Evolutionary conservation across 768 basidiomycete genomes (phyloP).

Genomic region (Suillus lakei): DNA sequence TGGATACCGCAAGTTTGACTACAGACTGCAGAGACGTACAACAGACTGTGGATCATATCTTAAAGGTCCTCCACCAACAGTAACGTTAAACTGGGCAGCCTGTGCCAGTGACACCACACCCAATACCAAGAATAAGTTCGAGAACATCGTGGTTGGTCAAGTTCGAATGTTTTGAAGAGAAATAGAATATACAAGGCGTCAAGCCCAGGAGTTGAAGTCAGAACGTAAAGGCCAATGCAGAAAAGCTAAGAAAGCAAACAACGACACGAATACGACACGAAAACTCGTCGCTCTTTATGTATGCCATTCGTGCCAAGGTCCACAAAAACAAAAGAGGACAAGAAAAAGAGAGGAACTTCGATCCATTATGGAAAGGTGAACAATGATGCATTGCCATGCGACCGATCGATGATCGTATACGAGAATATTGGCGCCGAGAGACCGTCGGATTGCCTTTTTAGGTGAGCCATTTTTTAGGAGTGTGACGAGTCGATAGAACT

Average conservation of each 20-base stretch:
- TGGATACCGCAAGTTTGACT: not conserved
- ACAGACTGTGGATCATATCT: slow-evolving; percentile 20
- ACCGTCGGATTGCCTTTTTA: slow-evolving; percentile 1
- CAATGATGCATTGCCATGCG: slow-evolving; percentile 6
- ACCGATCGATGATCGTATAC: too few species aligned
- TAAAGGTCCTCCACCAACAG: slow-evolving; percentile 19
- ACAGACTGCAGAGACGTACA: slow-evolving; percentile 22
- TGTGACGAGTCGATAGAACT: too few species aligned
- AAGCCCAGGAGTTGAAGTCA: slow-evolving; percentile 4
- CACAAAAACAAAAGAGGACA: slow-evolving; percentile 1
- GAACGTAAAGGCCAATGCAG: not conserved
- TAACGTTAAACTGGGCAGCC: slow-evolving; percentile 19
- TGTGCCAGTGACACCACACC: slow-evolving; percentile 9
- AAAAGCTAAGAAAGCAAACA: not conserved
- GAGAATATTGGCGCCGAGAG: too few species aligned
- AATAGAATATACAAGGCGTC: slow-evolving; percentile 14
- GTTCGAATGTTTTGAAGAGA: slow-evolving; percentile 3
- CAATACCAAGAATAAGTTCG: slow-evolving; percentile 7
- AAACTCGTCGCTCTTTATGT: slow-evolving; percentile 13
- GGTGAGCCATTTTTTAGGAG: too few species aligned
- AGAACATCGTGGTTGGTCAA: not conserved
- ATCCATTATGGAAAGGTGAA: not conserved
- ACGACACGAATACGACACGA: not conserved
- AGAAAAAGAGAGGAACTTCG: not conserved
- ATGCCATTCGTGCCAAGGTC: slow-evolving; percentile 5